These are phyloP conservation scores for Mucor plumbeus DNA, from an alignment of 371 early-diverging fungal species.

Conservation along the genomic window DNA sequence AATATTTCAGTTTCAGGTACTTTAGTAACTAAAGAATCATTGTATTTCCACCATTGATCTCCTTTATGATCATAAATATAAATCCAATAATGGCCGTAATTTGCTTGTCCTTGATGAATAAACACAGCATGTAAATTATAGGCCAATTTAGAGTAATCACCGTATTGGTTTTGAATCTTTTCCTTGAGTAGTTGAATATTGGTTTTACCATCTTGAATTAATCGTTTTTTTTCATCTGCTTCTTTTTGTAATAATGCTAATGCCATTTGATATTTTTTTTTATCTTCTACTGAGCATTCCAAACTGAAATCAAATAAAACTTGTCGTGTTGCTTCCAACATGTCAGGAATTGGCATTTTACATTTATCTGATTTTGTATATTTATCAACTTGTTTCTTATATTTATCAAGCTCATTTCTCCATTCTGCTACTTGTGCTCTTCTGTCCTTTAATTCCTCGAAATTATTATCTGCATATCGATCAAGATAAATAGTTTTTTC, in stretches of 20 bases:
- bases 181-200: slow-evolving; percentile 25
- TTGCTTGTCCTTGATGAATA: slow-evolving; percentile 73
- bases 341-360: slow-evolving; percentile 45
- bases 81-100: slow-evolving; percentile 91
- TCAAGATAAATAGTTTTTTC: slow-evolving; percentile 62
- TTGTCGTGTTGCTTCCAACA: slow-evolving; percentile 45
- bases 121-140: slow-evolving; percentile 76
- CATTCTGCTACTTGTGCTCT: slow-evolving; percentile 41
- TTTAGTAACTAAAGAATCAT: slow-evolving; percentile 77
- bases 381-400: slow-evolving; percentile 32
- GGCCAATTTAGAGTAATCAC: slow-evolving; percentile 42
- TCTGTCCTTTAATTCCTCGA: slow-evolving; percentile 37
- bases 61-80: slow-evolving; percentile 73
- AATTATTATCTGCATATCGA: slow-evolving; percentile 55
- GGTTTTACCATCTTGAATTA: slow-evolving; percentile 19
- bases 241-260: slow-evolving; percentile 32
- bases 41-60: slow-evolving; percentile 82
- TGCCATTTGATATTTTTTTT: slow-evolving; percentile 21
- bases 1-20: slow-evolving; percentile 62
- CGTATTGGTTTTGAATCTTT: slow-evolving; percentile 39
- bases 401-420: slow-evolving; percentile 38
- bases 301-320: slow-evolving; percentile 31
- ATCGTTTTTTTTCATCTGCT: slow-evolving; percentile 19
- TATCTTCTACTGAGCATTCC: slow-evolving; percentile 2
- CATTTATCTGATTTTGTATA: slow-evolving; percentile 41